Percentiles rank a stretch among this genome's conserved stretches.
phyloP scores from a whole-genome alignment of 768 basidiomycete genomes.

The Boletus subcaerulescens region DNA sequence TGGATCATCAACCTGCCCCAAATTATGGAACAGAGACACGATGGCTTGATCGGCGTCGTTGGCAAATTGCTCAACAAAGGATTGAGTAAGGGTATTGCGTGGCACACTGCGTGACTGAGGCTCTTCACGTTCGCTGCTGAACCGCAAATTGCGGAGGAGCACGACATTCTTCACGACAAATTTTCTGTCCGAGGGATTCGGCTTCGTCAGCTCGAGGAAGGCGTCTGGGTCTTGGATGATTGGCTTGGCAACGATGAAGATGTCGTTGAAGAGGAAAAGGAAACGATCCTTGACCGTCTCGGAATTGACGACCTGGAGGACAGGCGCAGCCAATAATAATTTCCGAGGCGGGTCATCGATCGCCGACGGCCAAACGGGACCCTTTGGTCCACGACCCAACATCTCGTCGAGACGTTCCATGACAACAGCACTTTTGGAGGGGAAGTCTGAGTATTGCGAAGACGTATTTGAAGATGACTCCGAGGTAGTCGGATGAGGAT shows the following conservation, averaged over 20 bases:
- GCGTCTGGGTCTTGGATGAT: conserved; percentile 66
- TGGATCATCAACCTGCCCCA: conserved; percentile 62
- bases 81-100: conserved; percentile 61
- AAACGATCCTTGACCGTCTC: conserved; percentile 95
- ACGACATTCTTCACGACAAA: conserved; percentile 91
- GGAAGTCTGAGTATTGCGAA: conserved; percentile 56
- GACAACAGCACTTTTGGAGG: conserved; percentile 49
- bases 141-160: conserved; percentile 64
- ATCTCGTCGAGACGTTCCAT: conserved; percentile 71
- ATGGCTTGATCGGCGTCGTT: conserved; percentile 82
- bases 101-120: conserved; percentile 44
- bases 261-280: conserved; percentile 95
- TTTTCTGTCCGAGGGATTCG: conserved; percentile 61
- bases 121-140: conserved; percentile 68
- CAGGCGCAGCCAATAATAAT: conserved; percentile 78
- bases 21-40: conserved; percentile 60
- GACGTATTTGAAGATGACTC: conserved; percentile 75
- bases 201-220: conserved; percentile 55
- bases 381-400: conserved; percentile 58
- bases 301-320: conserved; percentile 90
- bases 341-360: conserved; percentile 88
- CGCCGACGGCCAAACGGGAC: conserved; percentile 56
- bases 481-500: conserved; percentile 65
- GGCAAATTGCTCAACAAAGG: conserved; percentile 78
- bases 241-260: conserved; percentile 92